These are phyloP conservation scores for Saccharomycopsis microspora DNA, from an alignment of 805 yeast genomes.

Conservation along the genomic window DNA sequence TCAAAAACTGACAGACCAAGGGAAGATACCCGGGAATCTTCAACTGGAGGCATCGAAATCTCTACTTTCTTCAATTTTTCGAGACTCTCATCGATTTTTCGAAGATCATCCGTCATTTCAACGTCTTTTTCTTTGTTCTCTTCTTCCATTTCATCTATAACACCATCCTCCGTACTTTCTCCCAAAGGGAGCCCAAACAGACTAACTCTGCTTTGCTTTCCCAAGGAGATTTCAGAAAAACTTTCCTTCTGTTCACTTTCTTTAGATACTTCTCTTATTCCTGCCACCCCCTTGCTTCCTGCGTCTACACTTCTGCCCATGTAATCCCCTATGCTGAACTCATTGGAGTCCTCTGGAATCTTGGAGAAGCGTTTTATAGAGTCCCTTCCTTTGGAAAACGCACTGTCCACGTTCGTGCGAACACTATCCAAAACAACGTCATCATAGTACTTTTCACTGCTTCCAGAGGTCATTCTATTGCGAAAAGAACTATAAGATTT, in stretches of 20 bases:
- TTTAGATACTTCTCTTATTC: background rate
- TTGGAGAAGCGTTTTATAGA: constrained; percentile 1
- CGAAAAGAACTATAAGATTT: constrained; percentile 3
- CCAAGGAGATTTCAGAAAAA: background rate
- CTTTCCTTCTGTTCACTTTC: background rate
- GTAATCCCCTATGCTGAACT: constrained; percentile 16
- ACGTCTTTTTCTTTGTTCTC: background rate
- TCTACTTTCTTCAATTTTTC: background rate
- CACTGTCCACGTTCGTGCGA: constrained; percentile 12
- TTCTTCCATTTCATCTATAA: constrained; percentile 2
- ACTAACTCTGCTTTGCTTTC: constrained; percentile 5
- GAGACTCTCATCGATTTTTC: background rate
- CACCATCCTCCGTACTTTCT: constrained; percentile 7
- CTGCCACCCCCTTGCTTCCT: background rate
- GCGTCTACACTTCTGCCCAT: background rate
- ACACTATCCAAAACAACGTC: constrained; percentile 15
- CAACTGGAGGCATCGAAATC: constrained; percentile 6
- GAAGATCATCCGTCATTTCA: no score
- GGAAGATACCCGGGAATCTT: constrained; percentile 1
- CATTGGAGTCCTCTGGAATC: background rate
- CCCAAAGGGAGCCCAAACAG: constrained; percentile 15
- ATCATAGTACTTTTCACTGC: constrained; percentile 13
- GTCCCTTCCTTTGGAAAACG: constrained; percentile 1
- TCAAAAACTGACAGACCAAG: background rate
- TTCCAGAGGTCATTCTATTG: background rate